phyloP scores from a whole-genome alignment of 805 yeast species.

The Kurtzmaniella fragi region DNA sequence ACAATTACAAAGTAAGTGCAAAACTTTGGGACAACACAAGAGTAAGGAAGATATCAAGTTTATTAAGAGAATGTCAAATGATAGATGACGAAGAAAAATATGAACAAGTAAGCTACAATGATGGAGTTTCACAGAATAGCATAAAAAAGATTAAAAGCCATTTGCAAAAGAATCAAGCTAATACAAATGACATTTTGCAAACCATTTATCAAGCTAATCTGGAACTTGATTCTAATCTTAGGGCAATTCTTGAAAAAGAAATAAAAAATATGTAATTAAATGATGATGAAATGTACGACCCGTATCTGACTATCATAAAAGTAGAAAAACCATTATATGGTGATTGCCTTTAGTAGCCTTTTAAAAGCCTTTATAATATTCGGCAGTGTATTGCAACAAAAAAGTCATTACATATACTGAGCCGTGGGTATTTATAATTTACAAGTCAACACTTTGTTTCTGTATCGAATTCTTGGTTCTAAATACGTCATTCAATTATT shows the following conservation, averaged over 20 bases:
- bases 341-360: slow-evolving; percentile 5
- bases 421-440: not conserved
- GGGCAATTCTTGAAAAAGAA: not conserved
- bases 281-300: slow-evolving; percentile 16
- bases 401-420: not conserved
- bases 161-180: too few relatives aligned
- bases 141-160: too few relatives aligned
- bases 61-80: slow-evolving; percentile 32
- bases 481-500: too few relatives aligned
- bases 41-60: slow-evolving; percentile 42
- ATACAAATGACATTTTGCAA: not conserved
- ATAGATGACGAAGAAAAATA: not conserved
- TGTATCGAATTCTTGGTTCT: too few relatives aligned
- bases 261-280: not conserved
- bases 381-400: slow-evolving; percentile 2
- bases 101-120: too few relatives aligned
- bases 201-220: not conserved
- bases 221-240: not conserved
- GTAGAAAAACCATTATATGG: too few relatives aligned
- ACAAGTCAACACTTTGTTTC: not conserved
- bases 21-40: slow-evolving; percentile 43
- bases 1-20: slow-evolving; percentile 39
- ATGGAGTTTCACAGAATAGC: too few relatives aligned
- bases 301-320: slow-evolving; percentile 26
- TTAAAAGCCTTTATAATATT: slow-evolving; percentile 6